Base-by-base conservation (phyloP, 768 basidiomycete species). In the Hericium alpestre region DNA sequence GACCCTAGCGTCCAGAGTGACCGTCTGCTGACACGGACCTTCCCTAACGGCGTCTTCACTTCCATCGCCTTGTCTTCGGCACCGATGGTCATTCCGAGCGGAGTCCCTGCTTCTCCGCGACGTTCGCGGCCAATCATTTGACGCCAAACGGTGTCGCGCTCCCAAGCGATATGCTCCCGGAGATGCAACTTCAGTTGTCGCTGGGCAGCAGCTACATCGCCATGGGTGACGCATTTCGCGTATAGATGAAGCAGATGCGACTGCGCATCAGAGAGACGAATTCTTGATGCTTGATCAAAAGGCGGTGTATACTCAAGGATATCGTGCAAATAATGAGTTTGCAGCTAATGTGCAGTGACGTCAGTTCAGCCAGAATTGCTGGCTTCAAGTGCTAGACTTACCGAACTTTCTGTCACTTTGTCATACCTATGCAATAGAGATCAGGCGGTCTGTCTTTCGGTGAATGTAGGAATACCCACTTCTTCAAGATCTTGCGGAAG, bases 131-230 rank as follows among this genome's bases (percentile, higher is more conserved):
- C 86, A 58, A 96, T 88, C 93, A 96, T 94, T 69, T 91, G 87
- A 23, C 92, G 79, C 96, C 96, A 99, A 12, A 98, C 87, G 1
- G 96, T 99, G 66, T 98, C 93, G 37, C 96, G 82, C 66, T 98
- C 95, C 84, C 94, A 95, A 3, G 95, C 94, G 60, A 95, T 88
- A 66, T 92, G 87, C 70, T 97, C 93, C 18, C 92, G 83, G 56
- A 94, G 85, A 67, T 94, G 84, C 15, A 92, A 76, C 60, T 84
- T 83, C 48, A 99, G 80, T 66, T 95, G 90, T 61, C 89, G 84
- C 46, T 82, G 78, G 0, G 94, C 94, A 16, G 79, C 67, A 1
- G 74, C 70, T 20, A 72, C 65, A 69, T 98, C 88, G 9, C 84
- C 87, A 2, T 75, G 76, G 0, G 89, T 84, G 27, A 94, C 88